These are phyloP conservation scores for Pyrenula massariospora DNA, from an alignment of 495 filamentous ascomycete species.

Conservation along the genomic window DNA sequence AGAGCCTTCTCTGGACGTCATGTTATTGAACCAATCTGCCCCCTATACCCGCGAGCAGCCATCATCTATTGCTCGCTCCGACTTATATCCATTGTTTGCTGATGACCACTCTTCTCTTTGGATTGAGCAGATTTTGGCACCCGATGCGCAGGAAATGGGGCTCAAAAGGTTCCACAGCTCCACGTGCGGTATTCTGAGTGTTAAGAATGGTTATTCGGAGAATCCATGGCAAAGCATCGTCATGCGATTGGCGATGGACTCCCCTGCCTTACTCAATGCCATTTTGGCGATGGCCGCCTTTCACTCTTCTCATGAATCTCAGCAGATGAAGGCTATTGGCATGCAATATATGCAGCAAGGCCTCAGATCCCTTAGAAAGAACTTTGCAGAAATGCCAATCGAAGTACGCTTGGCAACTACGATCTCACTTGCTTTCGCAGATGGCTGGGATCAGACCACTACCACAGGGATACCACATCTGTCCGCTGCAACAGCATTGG, in stretches of 20 bases:
- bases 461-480: conserved; percentile 67
- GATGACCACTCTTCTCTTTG: not conserved
- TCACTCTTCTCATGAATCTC: conserved; percentile 51
- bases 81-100: too few relatives aligned
- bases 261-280: conserved; percentile 62
- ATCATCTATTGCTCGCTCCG: too few relatives aligned
- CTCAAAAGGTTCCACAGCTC: conserved; percentile 55
- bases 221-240: conserved; percentile 70
- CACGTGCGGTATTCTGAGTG: conserved; percentile 67
- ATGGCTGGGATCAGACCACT: conserved; percentile 68
- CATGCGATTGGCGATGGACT: conserved; percentile 58
- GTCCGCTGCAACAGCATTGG: conserved; percentile 53
- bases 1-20: too few relatives aligned
- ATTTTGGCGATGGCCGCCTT: conserved; percentile 67
- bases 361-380: conserved; percentile 50
- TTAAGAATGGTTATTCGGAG: conserved; percentile 42
- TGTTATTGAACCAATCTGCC: too few relatives aligned
- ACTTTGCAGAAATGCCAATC: conserved; percentile 12
- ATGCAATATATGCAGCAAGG: conserved; percentile 64
- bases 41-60: too few relatives aligned
- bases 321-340: conserved; percentile 48
- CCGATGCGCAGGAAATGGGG: conserved; percentile 51
- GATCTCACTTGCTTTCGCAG: conserved; percentile 61
- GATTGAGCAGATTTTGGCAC: conserved; percentile 30
- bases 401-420: conserved; percentile 66